Conservation (phyloP, 2,329 filamentous ascomycete species). For the Botrytis elliptica region DNA sequence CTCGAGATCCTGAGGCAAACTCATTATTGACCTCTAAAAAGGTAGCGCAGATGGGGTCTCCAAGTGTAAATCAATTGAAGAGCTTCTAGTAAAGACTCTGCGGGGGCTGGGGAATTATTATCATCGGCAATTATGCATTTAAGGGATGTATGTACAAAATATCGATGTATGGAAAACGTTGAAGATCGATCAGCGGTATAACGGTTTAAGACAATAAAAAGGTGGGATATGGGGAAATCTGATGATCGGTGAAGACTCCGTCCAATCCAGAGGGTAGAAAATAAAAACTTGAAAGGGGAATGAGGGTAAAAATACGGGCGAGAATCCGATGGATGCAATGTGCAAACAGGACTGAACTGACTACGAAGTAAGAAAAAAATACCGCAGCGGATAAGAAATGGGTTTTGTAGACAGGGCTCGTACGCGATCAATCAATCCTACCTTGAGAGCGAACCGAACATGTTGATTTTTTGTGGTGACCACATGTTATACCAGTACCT, state of each 20-base stretch:
- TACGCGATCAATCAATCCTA: conserved; percentile 7
- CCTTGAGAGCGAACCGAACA: conserved; percentile 1
- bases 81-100: conserved; percentile 19
- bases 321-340: background rate
- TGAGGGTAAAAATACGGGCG: background rate
- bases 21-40: conserved; percentile 24
- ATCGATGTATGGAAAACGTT: conserved; percentile 1
- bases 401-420: background rate
- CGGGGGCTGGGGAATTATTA: conserved; percentile 12
- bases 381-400: conserved; percentile 12
- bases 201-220: background rate
- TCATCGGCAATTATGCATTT: conserved; percentile 16
- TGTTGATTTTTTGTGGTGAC: background rate
- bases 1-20: conserved; percentile 25
- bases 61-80: conserved; percentile 6
- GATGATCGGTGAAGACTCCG: conserved; percentile 13
- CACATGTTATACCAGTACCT: background rate
- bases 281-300: background rate
- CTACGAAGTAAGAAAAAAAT: background rate
- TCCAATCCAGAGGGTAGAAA: conserved; percentile 1
- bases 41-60: background rate
- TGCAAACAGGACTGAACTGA: conserved; percentile 2
- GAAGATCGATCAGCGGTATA: conserved; percentile 1
- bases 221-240: conserved; percentile 16
- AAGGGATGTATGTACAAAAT: conserved; percentile 12